Evolutionary conservation across 371 early-diverging fungal genomes (phyloP).

Genomic region (Hamiltosporidium tvaerminnensis): DNA sequence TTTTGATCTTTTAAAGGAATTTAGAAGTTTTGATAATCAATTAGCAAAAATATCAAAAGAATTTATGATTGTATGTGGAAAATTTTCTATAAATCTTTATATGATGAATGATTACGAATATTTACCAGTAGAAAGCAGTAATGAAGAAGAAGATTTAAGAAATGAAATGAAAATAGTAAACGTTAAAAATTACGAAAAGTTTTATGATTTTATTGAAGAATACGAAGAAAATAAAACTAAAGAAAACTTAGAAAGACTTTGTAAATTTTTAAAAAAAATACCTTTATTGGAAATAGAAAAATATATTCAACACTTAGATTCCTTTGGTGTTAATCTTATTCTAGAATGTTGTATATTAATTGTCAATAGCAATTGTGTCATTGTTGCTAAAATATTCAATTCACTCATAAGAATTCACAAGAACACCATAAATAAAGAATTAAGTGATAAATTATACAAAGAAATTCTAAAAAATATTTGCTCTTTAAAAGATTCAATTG

Average conservation of each 20-base stretch:
- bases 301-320: neutral
- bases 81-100: slow-evolving; percentile 15
- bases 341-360: neutral
- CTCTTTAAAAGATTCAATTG: too few relatives aligned
- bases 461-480: too few relatives aligned
- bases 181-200: slow-evolving; percentile 8
- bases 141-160: slow-evolving; percentile 16
- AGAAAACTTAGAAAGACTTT: neutral
- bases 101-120: slow-evolving; percentile 29
- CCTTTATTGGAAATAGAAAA: neutral
- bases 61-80: slow-evolving; percentile 10
- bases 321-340: neutral
- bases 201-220: slow-evolving; percentile 9
- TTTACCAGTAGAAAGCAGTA: slow-evolving; percentile 1
- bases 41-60: slow-evolving; percentile 7
- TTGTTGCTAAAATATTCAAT: too few relatives aligned
- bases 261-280: neutral
- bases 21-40: slow-evolving; percentile 8
- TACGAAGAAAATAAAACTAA: neutral
- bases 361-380: too few relatives aligned
- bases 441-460: too few relatives aligned
- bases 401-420: too few relatives aligned
- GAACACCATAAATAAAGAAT: too few relatives aligned
- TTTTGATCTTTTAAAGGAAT: slow-evolving; percentile 17
- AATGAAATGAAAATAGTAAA: slow-evolving; percentile 5